Evolutionary conservation across 345 rosid species (phyloP).

Genomic region (Linum tenue): DNA sequence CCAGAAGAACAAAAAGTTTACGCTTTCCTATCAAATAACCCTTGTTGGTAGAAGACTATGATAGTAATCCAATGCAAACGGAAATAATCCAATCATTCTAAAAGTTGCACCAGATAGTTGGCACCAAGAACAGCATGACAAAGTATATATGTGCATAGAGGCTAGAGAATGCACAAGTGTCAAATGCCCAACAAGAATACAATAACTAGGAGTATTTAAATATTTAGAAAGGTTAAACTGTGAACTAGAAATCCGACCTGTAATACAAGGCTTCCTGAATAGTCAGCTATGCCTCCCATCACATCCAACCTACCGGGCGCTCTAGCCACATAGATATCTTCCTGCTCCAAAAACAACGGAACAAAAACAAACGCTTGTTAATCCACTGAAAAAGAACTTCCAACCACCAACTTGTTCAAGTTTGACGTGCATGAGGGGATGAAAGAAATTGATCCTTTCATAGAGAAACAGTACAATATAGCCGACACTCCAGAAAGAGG

Average conservation of each 20-base stretch:
- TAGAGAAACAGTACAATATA: background rate
- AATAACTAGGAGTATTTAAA: background rate
- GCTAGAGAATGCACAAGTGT: background rate
- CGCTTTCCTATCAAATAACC: too few species aligned
- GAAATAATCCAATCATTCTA: too few species aligned
- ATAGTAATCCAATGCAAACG: too few species aligned
- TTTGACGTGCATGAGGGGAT: background rate
- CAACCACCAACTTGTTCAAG: background rate
- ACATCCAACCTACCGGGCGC: constrained; percentile 99
- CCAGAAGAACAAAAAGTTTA: background rate
- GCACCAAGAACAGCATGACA: background rate
- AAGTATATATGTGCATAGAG: too few species aligned
- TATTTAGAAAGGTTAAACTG: background rate
- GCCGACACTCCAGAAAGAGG: background rate
- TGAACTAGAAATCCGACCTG: constrained; percentile 32
- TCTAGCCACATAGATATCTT: constrained; percentile 83
- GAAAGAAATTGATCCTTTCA: background rate
- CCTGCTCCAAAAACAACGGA: constrained; percentile 32
- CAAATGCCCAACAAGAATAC: background rate
- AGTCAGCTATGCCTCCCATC: constrained; percentile 99
- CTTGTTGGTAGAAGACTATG: too few species aligned
- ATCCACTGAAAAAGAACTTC: background rate
- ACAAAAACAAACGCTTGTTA: background rate
- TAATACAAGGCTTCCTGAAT: constrained; percentile 95
- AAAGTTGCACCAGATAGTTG: background rate